Base-by-base conservation (phyloP, 176 grass and related monocot species). In the Puya raimondii region DNA sequence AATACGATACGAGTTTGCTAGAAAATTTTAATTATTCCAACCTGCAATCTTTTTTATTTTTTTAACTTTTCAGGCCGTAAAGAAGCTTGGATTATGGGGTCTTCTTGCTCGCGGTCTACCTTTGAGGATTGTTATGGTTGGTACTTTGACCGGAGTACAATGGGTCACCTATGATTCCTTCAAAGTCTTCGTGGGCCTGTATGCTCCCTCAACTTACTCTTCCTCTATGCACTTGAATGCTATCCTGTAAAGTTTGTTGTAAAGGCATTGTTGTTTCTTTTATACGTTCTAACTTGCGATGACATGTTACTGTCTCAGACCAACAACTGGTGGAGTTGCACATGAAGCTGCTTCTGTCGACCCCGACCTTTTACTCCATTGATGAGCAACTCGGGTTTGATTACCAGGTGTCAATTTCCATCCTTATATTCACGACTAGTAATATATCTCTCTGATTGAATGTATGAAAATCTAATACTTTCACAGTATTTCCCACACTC, bases 121-220 rank as follows among this genome's bases (percentile, higher is more conserved):
- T 4, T 86, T 96, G 74, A 80, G 93, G 17, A 90, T 96, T 57
- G 79, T 90, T 64, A 96, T 96, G 93, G 76, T 92, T 0, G 93
- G 93, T 18, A 79, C 86, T 23, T 81, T 96, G 17, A 87, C 93
- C 6, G 93, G 88, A 83, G 86, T 75, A 0, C 93, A 92, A 48
- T 96, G 93, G 93, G 81, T 79, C 78, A 49, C 84, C 13, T 96
- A 96, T 26, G 88, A 96, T 29, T 72, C 92, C 0, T 96, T 92
- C 49, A 96, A 91, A 89, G 78, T 96, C 9, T 82, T 77, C 9
- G 63, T 87, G 74, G 88, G 88, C 42, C 65, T 91, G 88, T 91
- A 91, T 84, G 85, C 79, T 66, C 49, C 48, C 53, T 76, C 56
- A 54, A 9, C 25, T 12, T 16, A 53, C 49, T 76, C 42, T 25